phyloP scores from a whole-genome alignment of 352 stramenopile species.

The Blastocystis sp. region DNA sequence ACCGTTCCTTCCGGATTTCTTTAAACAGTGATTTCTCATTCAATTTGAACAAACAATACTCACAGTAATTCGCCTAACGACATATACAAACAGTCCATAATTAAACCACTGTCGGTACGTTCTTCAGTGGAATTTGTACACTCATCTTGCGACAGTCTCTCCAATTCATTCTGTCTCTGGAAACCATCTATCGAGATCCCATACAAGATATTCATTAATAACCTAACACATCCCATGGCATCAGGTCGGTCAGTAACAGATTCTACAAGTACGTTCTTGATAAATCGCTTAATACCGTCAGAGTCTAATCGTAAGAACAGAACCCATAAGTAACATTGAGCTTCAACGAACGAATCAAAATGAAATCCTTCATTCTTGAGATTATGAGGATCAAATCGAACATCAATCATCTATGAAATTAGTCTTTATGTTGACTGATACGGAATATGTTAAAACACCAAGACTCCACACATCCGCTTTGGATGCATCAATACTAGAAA shows the following conservation, averaged over 20 bases:
- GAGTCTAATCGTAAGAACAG: not conserved
- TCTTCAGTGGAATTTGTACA: not conserved
- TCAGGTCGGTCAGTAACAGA: not conserved
- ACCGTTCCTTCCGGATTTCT: not conserved
- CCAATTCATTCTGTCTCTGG: not conserved
- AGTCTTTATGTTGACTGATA: not conserved
- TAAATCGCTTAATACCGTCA: not conserved
- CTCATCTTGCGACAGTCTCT: not conserved
- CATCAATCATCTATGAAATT: not conserved
- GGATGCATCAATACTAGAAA: not conserved
- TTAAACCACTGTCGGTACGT: not conserved
- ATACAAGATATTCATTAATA: slow-evolving; percentile 20
- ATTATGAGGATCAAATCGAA: not conserved
- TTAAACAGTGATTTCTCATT: slow-evolving; percentile 15
- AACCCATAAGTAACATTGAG: not conserved
- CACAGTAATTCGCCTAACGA: not conserved
- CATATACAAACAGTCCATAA: slow-evolving; percentile 30
- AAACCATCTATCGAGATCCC: not conserved
- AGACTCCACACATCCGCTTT: slow-evolving; percentile 44
- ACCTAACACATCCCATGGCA: not conserved
- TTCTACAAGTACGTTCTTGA: not conserved
- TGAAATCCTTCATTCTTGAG: not conserved
- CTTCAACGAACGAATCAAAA: not conserved
- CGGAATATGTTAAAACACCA: slow-evolving; percentile 18
- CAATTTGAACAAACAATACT: not conserved